Percentiles rank a stretch among this genome's conserved stretches.
Evolutionary conservation across 495 filamentous ascomycete genomes (phyloP).

Genomic region (Copromyces sp.): DNA sequence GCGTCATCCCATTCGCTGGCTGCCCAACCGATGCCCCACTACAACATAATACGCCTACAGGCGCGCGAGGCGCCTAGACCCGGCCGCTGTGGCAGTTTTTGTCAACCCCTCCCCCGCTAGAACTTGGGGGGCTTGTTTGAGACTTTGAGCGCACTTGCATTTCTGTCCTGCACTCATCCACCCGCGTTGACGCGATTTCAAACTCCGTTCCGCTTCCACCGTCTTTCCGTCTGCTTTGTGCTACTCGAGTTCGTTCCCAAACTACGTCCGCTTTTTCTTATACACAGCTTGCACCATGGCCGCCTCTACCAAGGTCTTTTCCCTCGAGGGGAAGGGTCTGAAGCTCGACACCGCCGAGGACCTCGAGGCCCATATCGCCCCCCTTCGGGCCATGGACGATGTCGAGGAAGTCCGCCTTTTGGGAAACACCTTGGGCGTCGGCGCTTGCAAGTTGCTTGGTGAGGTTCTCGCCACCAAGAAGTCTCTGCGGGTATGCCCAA

Average conservation of each 20-base stretch:
- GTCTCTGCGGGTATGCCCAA: slow-evolving; percentile 51
- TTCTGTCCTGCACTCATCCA: slow-evolving; percentile 3
- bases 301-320: slow-evolving; percentile 57
- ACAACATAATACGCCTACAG: not conserved
- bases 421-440: slow-evolving; percentile 86
- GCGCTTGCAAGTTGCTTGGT: slow-evolving; percentile 74
- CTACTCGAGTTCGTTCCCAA: not conserved
- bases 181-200: not conserved
- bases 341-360: slow-evolving; percentile 84
- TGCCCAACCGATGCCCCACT: not conserved
- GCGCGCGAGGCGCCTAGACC: not conserved
- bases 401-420: slow-evolving; percentile 75
- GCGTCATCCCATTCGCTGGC: not conserved
- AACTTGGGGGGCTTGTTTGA: not conserved
- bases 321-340: slow-evolving; percentile 79
- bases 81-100: slow-evolving; percentile 2
- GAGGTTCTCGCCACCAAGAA: slow-evolving; percentile 71
- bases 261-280: not conserved
- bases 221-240: not conserved
- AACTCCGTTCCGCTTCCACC: not conserved
- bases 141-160: slow-evolving; percentile 1
- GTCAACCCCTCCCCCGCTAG: slow-evolving; percentile 26
- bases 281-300: slow-evolving; percentile 29
- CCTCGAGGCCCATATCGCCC: slow-evolving; percentile 72
- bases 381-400: slow-evolving; percentile 56